Conservation (phyloP, 148 eudicot species). For the Pharnaceum exiguum region DNA sequence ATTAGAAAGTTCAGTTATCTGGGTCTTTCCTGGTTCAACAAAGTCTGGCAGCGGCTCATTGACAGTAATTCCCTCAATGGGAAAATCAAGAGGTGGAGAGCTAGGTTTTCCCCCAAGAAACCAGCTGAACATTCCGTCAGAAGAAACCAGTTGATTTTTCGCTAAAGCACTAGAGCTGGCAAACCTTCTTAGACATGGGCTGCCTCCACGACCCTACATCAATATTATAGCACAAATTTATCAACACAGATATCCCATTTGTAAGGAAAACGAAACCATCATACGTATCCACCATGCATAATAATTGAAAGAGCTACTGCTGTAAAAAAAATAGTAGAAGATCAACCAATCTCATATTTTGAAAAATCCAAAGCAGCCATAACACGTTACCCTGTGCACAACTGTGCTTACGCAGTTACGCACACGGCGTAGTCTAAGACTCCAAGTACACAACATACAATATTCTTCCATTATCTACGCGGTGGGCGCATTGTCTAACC, state of each 20-base stretch:
- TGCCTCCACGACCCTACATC: constrained; percentile 51
- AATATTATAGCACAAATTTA: constrained; percentile 1
- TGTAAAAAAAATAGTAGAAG: too few relatives aligned
- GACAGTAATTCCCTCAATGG: constrained; percentile 57
- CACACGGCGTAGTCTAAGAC: too few relatives aligned
- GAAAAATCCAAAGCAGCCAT: too few relatives aligned
- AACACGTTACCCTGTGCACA: too few relatives aligned
- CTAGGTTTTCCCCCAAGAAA: constrained; percentile 54
- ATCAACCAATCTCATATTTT: too few relatives aligned
- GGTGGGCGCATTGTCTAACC: too few relatives aligned
- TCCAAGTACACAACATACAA: too few relatives aligned
- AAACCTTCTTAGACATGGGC: constrained; percentile 48
- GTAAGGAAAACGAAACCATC: background rate
- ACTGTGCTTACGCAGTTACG: too few relatives aligned
- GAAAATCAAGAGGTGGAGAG: constrained; percentile 68
- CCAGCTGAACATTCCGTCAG: constrained; percentile 74
- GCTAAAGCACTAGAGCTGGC: constrained; percentile 75
- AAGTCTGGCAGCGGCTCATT: constrained; percentile 74
- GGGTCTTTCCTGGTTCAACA: constrained; percentile 70
- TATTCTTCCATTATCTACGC: too few relatives aligned
- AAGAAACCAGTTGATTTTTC: constrained; percentile 50
- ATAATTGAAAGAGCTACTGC: background rate
- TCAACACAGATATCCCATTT: background rate
- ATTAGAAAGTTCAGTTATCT: constrained; percentile 78
- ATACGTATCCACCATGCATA: too few relatives aligned